A percentile compares a stretch with the other conserved stretches of the same genome.
These are phyloP conservation scores for Hypoxylon sp. DNA, from an alignment of 2,329 filamentous ascomycete genomes.

Conservation along the genomic window DNA sequence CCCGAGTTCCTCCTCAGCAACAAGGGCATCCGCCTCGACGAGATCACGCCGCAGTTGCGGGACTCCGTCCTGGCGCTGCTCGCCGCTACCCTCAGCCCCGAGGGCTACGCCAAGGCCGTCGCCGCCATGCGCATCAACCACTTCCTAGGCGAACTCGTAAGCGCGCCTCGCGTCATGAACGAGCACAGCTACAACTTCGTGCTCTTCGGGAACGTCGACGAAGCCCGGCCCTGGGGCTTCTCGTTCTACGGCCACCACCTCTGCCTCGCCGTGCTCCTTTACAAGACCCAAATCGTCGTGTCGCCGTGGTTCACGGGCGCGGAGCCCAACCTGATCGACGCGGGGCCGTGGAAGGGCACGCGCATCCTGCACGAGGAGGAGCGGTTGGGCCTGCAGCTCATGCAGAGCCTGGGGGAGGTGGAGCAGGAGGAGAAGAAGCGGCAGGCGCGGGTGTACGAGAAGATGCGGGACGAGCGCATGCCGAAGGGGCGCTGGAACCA, in stretches of 20 bases:
- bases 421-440: conserved; percentile 62
- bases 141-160: conserved; percentile 78
- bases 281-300: conserved; percentile 75
- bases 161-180: conserved; percentile 76
- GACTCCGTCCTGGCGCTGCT: conserved; percentile 70
- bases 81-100: conserved; percentile 72
- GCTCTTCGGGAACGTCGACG: conserved; percentile 69
- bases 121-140: conserved; percentile 81
- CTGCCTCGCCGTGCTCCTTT: conserved; percentile 79
- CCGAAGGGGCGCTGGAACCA: conserved; percentile 80
- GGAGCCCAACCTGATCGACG: conserved; percentile 82
- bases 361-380: conserved; percentile 77
- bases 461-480: conserved; percentile 76
- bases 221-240: conserved; percentile 75
- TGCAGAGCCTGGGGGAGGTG: conserved; percentile 70
- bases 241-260: conserved; percentile 85
- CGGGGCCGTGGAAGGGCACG: conserved; percentile 73
- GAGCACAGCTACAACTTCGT: conserved; percentile 83
- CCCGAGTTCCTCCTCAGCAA: conserved; percentile 79
- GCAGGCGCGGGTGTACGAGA: conserved; percentile 70
- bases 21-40: conserved; percentile 80
- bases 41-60: conserved; percentile 61
- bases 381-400: conserved; percentile 74
- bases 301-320: conserved; percentile 85
- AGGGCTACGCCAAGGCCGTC: conserved; percentile 79